Evolutionary conservation across 805 yeast genomes (phyloP), one percentile per base, ranked within the genome.

Genomic region (Blastobotrys terrestris): DNA sequence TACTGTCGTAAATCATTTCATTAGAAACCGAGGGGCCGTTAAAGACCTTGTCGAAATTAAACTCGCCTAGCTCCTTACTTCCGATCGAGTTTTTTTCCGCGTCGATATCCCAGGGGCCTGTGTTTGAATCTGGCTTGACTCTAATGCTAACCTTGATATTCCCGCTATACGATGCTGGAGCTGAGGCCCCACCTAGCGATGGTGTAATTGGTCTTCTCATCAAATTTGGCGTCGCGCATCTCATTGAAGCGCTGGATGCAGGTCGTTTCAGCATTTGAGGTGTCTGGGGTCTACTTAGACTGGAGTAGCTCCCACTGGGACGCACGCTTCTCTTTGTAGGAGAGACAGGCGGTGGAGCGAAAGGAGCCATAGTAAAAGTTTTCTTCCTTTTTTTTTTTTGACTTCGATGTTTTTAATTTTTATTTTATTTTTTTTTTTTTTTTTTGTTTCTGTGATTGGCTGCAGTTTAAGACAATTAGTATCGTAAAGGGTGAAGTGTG

Each of bases 41-140:
- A 65, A 85, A 91, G 1, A 92, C 95, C 62, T 85, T 79, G 67
- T 92, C 97, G 63, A 87, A 90, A 22, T 71, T 67, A 64, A 85
- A 90, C 26, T 80, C 78, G 5, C 88, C 85, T 46, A 82, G 79
- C 2, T 80, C 84, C 7, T 61, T 64, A 51, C 77, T 74, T n/a
- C 67, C 60, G 16, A 83, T 79, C 6, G 74, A 60, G 51, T 70
- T 73, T 2, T 62, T 44, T 14, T 31, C 13, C 5, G 74, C 66
- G 53, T 75, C 77, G 46, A 78, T 74, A 53, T 59, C 67, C 84
- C 79, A 85, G 5, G 40, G 26, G 13, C 52, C 19, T 71, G 43
- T 48, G 35, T 50, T 57, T 3, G 31, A 21, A 47, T 45, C 47
- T 0, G 96, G 96, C 58, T 84, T 83, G 15, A 91, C 89, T 55